Percentiles rank a stretch among this genome's conserved stretches.
These are phyloP conservation scores for Histomonas meleagridis DNA, from an alignment of 208 protist species.

Conservation along the genomic window DNA sequence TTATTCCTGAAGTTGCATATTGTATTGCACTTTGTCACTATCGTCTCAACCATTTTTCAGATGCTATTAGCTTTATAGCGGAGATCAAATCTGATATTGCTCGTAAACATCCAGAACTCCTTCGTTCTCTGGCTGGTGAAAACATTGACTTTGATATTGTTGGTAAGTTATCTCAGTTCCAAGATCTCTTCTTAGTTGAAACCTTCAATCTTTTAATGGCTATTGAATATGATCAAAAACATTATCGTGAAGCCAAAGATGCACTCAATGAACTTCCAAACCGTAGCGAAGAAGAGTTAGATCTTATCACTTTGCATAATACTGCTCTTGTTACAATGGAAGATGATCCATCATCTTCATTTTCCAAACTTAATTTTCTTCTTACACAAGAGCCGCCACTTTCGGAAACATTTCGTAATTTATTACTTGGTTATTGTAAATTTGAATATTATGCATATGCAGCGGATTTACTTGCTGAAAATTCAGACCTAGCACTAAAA, in stretches of 20 bases:
- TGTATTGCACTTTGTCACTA: not conserved
- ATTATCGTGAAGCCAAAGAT: not conserved
- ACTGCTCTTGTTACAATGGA: conserved; percentile 85
- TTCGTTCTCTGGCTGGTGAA: not conserved
- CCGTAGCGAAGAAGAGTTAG: conserved; percentile 62
- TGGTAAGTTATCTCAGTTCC: not conserved
- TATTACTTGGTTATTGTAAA: conserved; percentile 84
- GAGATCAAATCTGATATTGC: not conserved
- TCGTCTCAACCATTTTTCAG: not conserved
- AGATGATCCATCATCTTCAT: conserved; percentile 71
- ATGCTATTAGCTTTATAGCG: not conserved
- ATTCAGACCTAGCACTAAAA: conserved; percentile 72
- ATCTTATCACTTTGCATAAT: conserved; percentile 90
- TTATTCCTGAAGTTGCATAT: not conserved
- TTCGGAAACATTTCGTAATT: conserved; percentile 83
- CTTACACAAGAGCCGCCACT: conserved; percentile 77
- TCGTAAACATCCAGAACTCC: not conserved
- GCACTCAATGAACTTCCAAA: not conserved
- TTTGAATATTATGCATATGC: conserved; percentile 82
- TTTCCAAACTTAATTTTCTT: conserved; percentile 83
- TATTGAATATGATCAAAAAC: not conserved
- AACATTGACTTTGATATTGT: not conserved
- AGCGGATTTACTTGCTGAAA: conserved; percentile 79
- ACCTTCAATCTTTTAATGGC: not conserved
- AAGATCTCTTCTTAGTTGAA: not conserved